Evolutionary conservation across 176 grass and related monocot genomes (phyloP), one percentile per base, ranked within the genome.

Genomic region (Aegilops sharonensis): DNA sequence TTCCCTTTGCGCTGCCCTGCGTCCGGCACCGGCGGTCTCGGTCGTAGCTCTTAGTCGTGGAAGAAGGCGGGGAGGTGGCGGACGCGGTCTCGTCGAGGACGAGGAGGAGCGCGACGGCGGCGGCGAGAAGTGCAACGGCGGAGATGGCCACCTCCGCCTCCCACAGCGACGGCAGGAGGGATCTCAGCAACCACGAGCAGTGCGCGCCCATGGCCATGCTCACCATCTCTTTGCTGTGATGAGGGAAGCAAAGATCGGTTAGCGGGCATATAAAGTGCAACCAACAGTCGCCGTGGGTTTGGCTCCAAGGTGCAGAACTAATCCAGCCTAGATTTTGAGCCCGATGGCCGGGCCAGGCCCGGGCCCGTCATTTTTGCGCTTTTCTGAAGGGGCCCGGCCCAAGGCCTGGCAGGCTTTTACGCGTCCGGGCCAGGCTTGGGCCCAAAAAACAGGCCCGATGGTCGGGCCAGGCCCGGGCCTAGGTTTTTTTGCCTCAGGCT

Each of bases 101-200:
- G 62, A 92, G 73, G 67, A 98, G 47, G 45, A 90, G 76, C 31
- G 57, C 85, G 9, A 68, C 81, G 12, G 90, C 86, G 18, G 88
- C 74, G 36, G 90, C 61, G 52, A 95, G 42, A 34, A 95, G 76
- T 60, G 90, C 84, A 14, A 90, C 81, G 15, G 91, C 87, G 63
- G 90, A 82, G 78, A 95, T 54, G 80, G 91, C 86, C 29, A 98
- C 82, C 80, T 92, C 88, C 64, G 89, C 87, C 90, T 98, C 95
- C 91, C 93, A 90, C 85, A 90, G 83, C 72, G 95, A 98, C 75
- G 95, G 95, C 64, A 95, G 76, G 64, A 95, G 86, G 37, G 93
- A 83, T 18, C 84, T 65, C 83, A 93, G n/a, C 30, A 89, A 37
- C 83, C 89, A 87, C 27, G 66, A 84, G 74, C 71, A 5, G 85